Percentiles rank a stretch among this genome's conserved stretches.
Conservation (phyloP, 345 rosid genomes). For the Syzygium oleosum region DNA sequence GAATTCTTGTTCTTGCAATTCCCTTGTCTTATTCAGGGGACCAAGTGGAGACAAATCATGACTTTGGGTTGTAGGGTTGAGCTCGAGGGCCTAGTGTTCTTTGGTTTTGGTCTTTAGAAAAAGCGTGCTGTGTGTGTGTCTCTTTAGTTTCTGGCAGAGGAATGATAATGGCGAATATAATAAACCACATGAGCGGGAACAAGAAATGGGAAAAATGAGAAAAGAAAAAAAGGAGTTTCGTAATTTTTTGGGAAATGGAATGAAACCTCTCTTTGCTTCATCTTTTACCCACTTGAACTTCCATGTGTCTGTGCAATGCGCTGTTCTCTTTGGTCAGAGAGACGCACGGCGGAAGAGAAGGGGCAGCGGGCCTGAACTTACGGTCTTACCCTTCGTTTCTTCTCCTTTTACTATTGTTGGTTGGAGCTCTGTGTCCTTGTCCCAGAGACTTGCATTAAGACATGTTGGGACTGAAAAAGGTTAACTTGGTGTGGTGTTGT, state of each 20-base stretch:
- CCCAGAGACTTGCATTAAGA: background rate
- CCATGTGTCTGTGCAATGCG: background rate
- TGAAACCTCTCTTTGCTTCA: background rate
- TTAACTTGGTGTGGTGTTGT: background rate
- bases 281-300: no score
- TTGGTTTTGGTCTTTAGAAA: background rate
- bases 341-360: background rate
- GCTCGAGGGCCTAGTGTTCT: background rate
- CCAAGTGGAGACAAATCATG: background rate
- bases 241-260: background rate
- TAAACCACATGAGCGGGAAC: background rate
- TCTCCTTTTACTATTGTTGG: background rate
- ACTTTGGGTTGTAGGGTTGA: background rate
- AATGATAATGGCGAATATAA: background rate
- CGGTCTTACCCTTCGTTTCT: background rate
- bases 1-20: background rate
- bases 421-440: background rate
- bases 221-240: background rate
- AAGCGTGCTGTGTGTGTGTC: background rate
- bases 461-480: background rate
- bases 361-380: background rate
- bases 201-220: rapidly evolving
- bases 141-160: background rate
- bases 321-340: background rate
- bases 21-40: background rate